A percentile compares a stretch with the other conserved stretches of the same genome.
These are phyloP conservation scores for Aspergillus japonicus DNA, from an alignment of 2,329 filamentous ascomycete genomes.

Conservation along the genomic window DNA sequence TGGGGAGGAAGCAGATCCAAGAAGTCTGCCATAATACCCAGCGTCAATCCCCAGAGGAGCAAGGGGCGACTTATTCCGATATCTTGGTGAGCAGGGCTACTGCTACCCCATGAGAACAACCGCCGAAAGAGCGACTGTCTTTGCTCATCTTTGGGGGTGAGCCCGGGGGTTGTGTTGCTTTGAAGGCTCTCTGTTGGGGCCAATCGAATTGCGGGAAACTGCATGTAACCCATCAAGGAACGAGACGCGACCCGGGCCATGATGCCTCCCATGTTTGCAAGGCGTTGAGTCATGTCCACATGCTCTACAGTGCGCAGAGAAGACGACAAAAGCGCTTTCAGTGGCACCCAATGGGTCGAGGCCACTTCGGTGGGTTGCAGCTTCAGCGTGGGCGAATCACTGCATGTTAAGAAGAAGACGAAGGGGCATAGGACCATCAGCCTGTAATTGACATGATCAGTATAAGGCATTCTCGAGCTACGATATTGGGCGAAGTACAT, in stretches of 20 bases:
- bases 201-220: constrained; percentile 64
- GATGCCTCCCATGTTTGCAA: constrained; percentile 56
- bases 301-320: constrained; percentile 61
- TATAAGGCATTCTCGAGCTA: not conserved
- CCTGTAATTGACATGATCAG: constrained; percentile 36
- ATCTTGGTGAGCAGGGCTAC: constrained; percentile 28
- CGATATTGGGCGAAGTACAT: constrained; percentile 1
- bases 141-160: constrained; percentile 41
- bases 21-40: constrained; percentile 67
- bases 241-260: constrained; percentile 56
- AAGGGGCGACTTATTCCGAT: constrained; percentile 48
- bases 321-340: constrained; percentile 61
- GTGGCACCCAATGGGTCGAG: constrained; percentile 67
- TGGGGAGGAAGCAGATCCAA: constrained; percentile 65
- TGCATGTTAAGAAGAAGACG: constrained; percentile 62
- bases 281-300: constrained; percentile 63
- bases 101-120: constrained; percentile 29
- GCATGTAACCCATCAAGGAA: constrained; percentile 63
- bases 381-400: constrained; percentile 55
- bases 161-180: constrained; percentile 54
- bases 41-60: constrained; percentile 66
- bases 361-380: constrained; percentile 69
- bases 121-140: constrained; percentile 25
- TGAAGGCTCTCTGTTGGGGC: constrained; percentile 61
- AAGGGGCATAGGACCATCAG: constrained; percentile 70